A percentile compares a stretch with the other conserved stretches of the same genome.
Conservation (phyloP, 2,329 filamentous ascomycete species). For the Blastomyces parvus region DNA sequence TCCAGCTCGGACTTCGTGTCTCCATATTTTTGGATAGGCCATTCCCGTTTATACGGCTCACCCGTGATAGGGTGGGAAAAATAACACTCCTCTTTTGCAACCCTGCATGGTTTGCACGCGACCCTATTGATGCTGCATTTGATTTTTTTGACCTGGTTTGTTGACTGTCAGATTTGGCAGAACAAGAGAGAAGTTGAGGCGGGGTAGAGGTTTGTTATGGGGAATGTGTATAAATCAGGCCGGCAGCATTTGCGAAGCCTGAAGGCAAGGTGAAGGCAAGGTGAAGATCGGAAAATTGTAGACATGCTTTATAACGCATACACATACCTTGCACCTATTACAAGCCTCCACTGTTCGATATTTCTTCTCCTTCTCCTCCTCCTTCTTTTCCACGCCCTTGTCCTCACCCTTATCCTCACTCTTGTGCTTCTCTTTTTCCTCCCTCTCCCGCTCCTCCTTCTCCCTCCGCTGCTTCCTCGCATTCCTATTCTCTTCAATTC, state of each 20-base stretch:
- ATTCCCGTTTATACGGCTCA: slow-evolving; percentile 9
- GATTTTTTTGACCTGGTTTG: slow-evolving; percentile 18
- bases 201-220: neutral
- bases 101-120: slow-evolving; percentile 18
- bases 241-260: neutral
- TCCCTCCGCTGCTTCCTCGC: too few relatives aligned
- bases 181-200: neutral
- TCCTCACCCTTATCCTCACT: neutral
- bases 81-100: slow-evolving; percentile 14
- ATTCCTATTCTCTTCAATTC: too few relatives aligned
- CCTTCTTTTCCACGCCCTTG: neutral
- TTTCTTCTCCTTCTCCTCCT: slow-evolving; percentile 17
- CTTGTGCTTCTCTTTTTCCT: too few relatives aligned
- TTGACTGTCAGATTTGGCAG: neutral
- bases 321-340: slow-evolving; percentile 24
- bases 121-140: slow-evolving; percentile 18
- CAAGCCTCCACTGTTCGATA: slow-evolving; percentile 19
- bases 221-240: neutral
- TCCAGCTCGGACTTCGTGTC: too few relatives aligned
- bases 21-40: neutral
- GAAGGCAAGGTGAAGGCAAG: neutral
- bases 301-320: slow-evolving; percentile 11
- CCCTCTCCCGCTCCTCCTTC: too few relatives aligned
- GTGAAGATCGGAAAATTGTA: neutral
- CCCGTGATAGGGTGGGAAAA: slow-evolving; percentile 21